These are phyloP conservation scores for Aspergillus sp. DNA, from an alignment of 2,329 filamentous ascomycete genomes.

Conservation along the genomic window DNA sequence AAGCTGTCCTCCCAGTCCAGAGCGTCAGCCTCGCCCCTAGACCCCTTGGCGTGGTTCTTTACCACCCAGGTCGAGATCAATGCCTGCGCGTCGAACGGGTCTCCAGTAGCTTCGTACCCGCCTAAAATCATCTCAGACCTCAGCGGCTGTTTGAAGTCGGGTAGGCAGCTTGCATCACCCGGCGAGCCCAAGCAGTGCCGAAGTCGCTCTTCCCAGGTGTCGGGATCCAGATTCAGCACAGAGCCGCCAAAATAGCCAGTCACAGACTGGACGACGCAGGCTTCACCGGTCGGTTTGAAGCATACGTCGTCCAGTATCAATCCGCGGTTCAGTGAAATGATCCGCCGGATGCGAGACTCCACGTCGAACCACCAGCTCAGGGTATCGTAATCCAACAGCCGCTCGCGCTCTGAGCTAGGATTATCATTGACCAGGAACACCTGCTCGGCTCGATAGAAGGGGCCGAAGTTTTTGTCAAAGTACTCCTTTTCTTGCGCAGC, in stretches of 20 bases:
- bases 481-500: conserved; percentile 90
- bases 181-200: conserved; percentile 67
- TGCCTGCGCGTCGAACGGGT: conserved; percentile 64
- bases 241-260: conserved; percentile 74
- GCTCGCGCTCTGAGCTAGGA: conserved; percentile 51
- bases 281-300: conserved; percentile 82
- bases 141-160: conserved; percentile 80
- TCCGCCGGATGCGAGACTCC: conserved; percentile 63
- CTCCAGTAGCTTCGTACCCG: conserved; percentile 55
- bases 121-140: conserved; percentile 79
- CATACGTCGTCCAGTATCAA: conserved; percentile 75
- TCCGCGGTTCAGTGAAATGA: conserved; percentile 60
- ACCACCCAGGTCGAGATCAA: conserved; percentile 93
- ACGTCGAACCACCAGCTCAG: conserved; percentile 90
- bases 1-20: conserved; percentile 85
- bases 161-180: conserved; percentile 63
- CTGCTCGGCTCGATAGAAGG: conserved; percentile 92
- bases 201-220: conserved; percentile 64
- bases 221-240: conserved; percentile 50
- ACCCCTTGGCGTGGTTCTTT: conserved; percentile 70
- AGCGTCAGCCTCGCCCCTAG: conserved; percentile 58
- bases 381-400: conserved; percentile 80
- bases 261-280: conserved; percentile 89
- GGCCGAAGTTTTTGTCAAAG: conserved; percentile 87
- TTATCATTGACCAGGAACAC: conserved; percentile 89